These are phyloP conservation scores for Artemisia tridentata DNA, from an alignment of 129 eudicot species.

Conservation along the genomic window DNA sequence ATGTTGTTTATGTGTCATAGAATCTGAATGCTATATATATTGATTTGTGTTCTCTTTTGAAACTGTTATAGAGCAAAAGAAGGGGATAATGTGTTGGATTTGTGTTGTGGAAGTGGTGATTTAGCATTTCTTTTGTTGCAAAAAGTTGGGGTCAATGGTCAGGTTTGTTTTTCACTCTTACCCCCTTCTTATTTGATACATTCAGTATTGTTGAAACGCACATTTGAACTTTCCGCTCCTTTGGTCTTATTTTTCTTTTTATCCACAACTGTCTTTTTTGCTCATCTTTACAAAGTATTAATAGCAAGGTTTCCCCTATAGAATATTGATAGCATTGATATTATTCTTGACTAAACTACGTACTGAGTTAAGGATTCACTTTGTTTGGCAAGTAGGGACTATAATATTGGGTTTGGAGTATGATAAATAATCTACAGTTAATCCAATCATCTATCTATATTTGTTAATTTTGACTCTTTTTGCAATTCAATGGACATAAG, in stretches of 20 bases:
- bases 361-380: no score
- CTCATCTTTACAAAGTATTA: not conserved
- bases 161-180: conserved; percentile 39
- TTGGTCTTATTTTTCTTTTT: not conserved
- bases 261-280: not conserved
- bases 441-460: no score
- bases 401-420: no score
- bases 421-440: no score
- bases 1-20: not conserved
- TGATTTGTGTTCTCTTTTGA: conserved; percentile 5
- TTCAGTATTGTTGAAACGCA: no score
- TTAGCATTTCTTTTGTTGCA: conserved; percentile 88
- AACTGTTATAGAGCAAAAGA: conserved; percentile 55
- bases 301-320: not conserved
- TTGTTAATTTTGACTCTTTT: not conserved
- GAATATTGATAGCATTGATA: not conserved
- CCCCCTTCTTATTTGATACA: not conserved
- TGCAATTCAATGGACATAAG: not conserved
- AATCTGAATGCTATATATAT: conserved; percentile 2
- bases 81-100: conserved; percentile 78
- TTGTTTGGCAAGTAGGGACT: no score
- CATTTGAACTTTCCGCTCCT: not conserved
- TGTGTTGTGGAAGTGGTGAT: conserved; percentile 99
- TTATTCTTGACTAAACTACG: no score
- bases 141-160: conserved; percentile 75